Base-by-base conservation (phyloP, 1,284 basidiomycete species). In the Crucibulum cyathiforme region DNA sequence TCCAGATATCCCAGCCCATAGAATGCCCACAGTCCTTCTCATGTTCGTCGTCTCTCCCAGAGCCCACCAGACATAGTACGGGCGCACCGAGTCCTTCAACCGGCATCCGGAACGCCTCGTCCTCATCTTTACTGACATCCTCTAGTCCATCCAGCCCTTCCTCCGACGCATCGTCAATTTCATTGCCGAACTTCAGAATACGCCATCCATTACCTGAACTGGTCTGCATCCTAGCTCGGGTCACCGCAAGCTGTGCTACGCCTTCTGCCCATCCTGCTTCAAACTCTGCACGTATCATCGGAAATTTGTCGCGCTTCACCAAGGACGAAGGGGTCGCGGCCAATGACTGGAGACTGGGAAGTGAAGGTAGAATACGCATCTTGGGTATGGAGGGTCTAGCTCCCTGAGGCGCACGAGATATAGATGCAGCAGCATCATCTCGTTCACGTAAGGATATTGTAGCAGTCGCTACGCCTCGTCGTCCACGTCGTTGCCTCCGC, bases 191-290 rank as follows among this genome's bases (percentile, higher is more conserved):
- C 17, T 71, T 71, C 72, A 88, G 70, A 35, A 86, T 69, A 36
- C 74, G 76, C 31, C 80, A 66, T 3, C 81, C 83, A 62, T 84
- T 83, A 50, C 67, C 71, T 67, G 80, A 82, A 35, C 82, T 86
- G 56, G 77, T 74, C 56, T 77, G 74, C 53, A 85, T 60, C 51
- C 85, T 75, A 8, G 66, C 65, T 38, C 82, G 78, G 10, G 77
- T 78, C 7, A 77, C 75, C 19, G 69, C 69, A 31, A 89, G 75
- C 52, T 80, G 80, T 24, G 73, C 68, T 53, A 89, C 67, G 8
- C 88, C 88, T 60, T 85, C 81, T 3, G 71, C 71, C 89, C 89
- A 90, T 8, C 89, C 89, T 37, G 72, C 76, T 67, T 80, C 79
- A 65, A 90, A 92, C 62, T 84, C 81, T 5, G 68, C 68, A 13